These are phyloP conservation scores for Starmera pachycereana DNA, from an alignment of 805 yeast genomes.

Conservation along the genomic window DNA sequence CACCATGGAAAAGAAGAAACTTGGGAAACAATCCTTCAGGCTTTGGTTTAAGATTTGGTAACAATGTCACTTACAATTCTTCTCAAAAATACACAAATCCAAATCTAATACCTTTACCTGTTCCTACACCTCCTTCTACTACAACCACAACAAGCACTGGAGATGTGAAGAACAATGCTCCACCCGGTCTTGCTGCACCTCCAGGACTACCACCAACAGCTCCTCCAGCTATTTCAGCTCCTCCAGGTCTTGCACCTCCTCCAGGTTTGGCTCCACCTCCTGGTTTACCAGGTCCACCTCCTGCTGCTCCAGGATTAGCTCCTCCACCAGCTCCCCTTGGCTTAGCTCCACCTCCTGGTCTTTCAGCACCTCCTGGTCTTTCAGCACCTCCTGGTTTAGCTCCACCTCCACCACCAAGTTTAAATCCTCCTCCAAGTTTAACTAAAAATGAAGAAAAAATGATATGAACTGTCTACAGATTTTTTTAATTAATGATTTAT, in stretches of 20 bases:
- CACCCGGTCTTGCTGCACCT: neutral
- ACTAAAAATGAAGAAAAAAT: slow-evolving; percentile 7
- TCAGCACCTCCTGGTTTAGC: slow-evolving; percentile 16
- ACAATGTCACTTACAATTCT: no score
- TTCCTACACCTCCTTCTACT: slow-evolving; percentile 1
- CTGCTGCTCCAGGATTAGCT: slow-evolving; percentile 18
- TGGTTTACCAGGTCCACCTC: slow-evolving; percentile 15
- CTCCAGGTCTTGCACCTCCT: slow-evolving; percentile 4
- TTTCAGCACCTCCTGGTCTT: slow-evolving; percentile 20
- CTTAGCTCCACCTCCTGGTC: slow-evolving; percentile 17
- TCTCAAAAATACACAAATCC: no score
- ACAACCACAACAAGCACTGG: neutral
- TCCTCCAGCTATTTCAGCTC: slow-evolving; percentile 4
- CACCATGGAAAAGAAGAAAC: slow-evolving; percentile 10
- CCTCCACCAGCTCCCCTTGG: slow-evolving; percentile 20
- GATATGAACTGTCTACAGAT: neutral
- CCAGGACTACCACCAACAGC: slow-evolving; percentile 6
- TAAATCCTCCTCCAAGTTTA: slow-evolving; percentile 18
- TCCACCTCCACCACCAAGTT: slow-evolving; percentile 12
- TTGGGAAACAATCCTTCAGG: neutral
- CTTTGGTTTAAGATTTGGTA: neutral
- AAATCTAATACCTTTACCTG: no score
- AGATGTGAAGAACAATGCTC: neutral
- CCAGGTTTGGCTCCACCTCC: slow-evolving; percentile 11
- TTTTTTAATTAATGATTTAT: neutral